Percentiles rank a stretch among this genome's conserved stretches.
Evolutionary conservation across 306 rosid genomes (phyloP).

Genomic region (Erythrophleum fordii): DNA sequence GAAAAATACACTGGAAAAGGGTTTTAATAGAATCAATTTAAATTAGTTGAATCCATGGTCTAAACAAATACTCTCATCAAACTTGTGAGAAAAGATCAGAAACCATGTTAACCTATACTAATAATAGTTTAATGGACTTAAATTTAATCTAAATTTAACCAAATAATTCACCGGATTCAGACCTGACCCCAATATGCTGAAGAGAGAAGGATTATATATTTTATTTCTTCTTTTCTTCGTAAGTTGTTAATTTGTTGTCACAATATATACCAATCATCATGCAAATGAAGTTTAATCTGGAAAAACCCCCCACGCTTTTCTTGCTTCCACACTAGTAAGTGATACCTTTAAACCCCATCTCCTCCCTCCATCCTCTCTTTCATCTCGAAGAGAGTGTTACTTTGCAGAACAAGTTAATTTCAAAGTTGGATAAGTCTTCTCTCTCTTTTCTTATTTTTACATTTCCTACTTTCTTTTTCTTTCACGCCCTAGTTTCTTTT

Average conservation of each 20-base stretch:
- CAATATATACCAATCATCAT: slow-evolving; percentile 51
- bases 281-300: slow-evolving; percentile 63
- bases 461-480: slow-evolving; percentile 23
- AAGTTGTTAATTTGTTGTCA: slow-evolving; percentile 40
- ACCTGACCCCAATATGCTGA: slow-evolving; percentile 58
- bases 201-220: slow-evolving; percentile 40
- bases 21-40: slow-evolving; percentile 26
- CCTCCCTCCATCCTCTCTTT: slow-evolving; percentile 38
- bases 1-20: slow-evolving; percentile 19
- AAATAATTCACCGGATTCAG: slow-evolving; percentile 64
- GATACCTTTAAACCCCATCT: slow-evolving; percentile 60
- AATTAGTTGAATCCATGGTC: slow-evolving; percentile 43
- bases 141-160: slow-evolving; percentile 68
- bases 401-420: slow-evolving; percentile 33
- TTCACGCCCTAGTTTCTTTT: neutral
- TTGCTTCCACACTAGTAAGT: slow-evolving; percentile 61
- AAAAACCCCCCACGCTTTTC: slow-evolving; percentile 65
- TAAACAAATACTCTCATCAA: slow-evolving; percentile 54
- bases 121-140: slow-evolving; percentile 42
- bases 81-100: slow-evolving; percentile 50
- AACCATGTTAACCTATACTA: slow-evolving; percentile 41
- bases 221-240: slow-evolving; percentile 32
- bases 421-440: slow-evolving; percentile 18
- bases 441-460: slow-evolving; percentile 14
- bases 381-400: slow-evolving; percentile 47